These are phyloP conservation scores for Calonectria leucothoes DNA, from an alignment of 2,329 filamentous ascomycete genomes.

Conservation along the genomic window DNA sequence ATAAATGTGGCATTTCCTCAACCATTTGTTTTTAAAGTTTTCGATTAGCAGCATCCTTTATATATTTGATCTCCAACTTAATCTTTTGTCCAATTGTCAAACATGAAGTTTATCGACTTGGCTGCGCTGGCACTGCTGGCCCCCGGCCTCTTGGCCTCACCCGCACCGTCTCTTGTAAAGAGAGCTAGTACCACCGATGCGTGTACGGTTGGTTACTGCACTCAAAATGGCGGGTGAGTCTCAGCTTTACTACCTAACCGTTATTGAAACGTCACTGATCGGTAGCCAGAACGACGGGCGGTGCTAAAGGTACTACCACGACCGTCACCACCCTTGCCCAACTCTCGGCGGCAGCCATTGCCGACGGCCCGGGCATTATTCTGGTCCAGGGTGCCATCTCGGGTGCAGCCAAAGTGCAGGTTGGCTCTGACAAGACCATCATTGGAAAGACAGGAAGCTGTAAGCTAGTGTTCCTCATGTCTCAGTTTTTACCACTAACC, in stretches of 20 bases:
- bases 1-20: neutral
- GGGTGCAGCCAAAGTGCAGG: constrained; percentile 36
- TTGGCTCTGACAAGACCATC: constrained; percentile 38
- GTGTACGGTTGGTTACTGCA: neutral
- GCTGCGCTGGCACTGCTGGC: neutral
- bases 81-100: neutral
- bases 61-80: neutral
- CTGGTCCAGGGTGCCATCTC: constrained; percentile 36
- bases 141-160: neutral
- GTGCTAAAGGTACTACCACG: constrained; percentile 9
- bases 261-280: neutral
- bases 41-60: neutral
- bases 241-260: no score
- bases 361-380: constrained; percentile 26
- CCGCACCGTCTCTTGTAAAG: neutral
- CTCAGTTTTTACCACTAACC: neutral
- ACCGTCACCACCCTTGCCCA: constrained; percentile 33
- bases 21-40: neutral
- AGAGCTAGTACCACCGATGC: neutral
- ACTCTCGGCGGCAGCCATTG: constrained; percentile 28
- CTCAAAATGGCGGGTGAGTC: neutral
- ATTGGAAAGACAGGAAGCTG: constrained; percentile 37
- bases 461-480: constrained; percentile 46
- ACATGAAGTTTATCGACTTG: neutral
- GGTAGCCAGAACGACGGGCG: neutral